Base-by-base conservation (phyloP, 1,284 basidiomycete species). In the Cryptococcus hybrid region DNA sequence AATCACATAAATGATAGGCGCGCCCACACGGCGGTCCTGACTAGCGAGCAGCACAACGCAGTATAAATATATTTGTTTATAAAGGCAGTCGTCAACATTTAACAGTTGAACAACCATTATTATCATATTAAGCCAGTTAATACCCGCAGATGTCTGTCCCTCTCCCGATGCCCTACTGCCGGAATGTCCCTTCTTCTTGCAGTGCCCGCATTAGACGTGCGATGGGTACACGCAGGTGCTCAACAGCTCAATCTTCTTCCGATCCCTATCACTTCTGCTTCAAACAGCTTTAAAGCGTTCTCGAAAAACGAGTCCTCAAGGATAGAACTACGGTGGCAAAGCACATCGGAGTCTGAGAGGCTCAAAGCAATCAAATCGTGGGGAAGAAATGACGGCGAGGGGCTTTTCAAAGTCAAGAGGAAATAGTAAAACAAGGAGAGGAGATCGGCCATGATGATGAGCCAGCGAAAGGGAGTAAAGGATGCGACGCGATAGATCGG, bases 221-320 rank as follows among this genome's bases (percentile, higher is more conserved):
- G 77, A 6, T 79, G 78, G 78, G 68, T 77, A 12, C 78, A 79
- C 57, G 73, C 74, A 1, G 78, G 78, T 4, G 62, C 72, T n/a
- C 75, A 77, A 52, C 66, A 75, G 43, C 70, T 79, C 36, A 69
- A 75, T 52, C 69, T 79, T 1, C 71, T 74, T 0, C 68, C 71
- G 1, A 73, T 65, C 8, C 77, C 77, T 3, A 69, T 78, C 45
- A 72, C 73, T 0, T 48, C 64, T 3, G 57, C 65, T n/a, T 68
- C 73, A 3, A 67, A 68, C 2, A 58, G 65, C 0, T 78, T 74
- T 69, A 90, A 90, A 67, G 83, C 88, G 1, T 81, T 86, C 53
- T 82, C 74, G 0, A 38, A 36, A 0, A 62, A 65, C 36, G 75
- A 78, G 62, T 75, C 69, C 9, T 42, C 59, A 2, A 60, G 73